Evolutionary conservation across 129 eudicot genomes (phyloP), one percentile per base, ranked within the genome.

Genomic region (Artemisia annua): DNA sequence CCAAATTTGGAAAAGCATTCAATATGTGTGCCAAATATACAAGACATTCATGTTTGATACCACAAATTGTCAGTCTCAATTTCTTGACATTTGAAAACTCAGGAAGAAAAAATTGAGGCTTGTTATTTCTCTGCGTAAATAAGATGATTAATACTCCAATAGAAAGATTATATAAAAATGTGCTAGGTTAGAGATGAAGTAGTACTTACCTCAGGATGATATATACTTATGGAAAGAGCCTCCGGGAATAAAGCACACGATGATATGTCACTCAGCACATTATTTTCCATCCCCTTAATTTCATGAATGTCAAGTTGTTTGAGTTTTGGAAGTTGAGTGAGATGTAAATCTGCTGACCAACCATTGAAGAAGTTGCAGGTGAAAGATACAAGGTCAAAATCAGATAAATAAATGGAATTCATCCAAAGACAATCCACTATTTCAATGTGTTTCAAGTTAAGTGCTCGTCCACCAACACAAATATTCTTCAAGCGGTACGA

Each of bases 321-420:
- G 43, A 85, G 90, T 69, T 28, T 49, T 3, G 85, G 87, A 43
- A 85, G 82, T 66, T 78, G 69, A 24, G 51, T 7, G 35, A 85
- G 62, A 51, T 16, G 3, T 50, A 85, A 73, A 18, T 72, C 22
- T 3, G 75, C 67, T 24, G 13, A 32, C 10, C 43, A 77, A 3
- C 90, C 85, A 68, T 69, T 65, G 71, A 68, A 85, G 46, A 39
- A 39, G 7, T 39, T 39, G 46, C 46, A 39, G 52, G 46, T 59
- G 9, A 85, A 74, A n/a, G 85, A 65, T 15, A 74, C 79, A 56
- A 82, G 81, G 28, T 85, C 78, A 28, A 48, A 48, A n/a, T 62
- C 65, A 53, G 26, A 70, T 19, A 86, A 61, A 66, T 77, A 69
- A 48, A 83, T 64, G 7, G 30, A 49, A 11, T 64, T 48, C 18